Percentiles rank a stretch among this genome's conserved stretches.
phyloP scores from a whole-genome alignment of 768 basidiomycete species.

The Leccinum truebloodii region DNA sequence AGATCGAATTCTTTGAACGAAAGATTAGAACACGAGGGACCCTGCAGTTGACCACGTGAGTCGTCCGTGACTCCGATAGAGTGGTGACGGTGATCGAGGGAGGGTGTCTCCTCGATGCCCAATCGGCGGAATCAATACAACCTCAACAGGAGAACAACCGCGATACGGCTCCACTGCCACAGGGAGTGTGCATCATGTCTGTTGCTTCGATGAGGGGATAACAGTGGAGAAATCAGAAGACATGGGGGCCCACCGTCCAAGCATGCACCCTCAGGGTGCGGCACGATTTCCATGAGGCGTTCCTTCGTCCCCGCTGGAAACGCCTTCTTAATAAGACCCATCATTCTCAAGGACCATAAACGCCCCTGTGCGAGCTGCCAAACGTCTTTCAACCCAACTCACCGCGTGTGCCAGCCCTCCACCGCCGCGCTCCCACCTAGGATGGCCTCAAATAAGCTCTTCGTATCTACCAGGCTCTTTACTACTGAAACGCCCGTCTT shows the following conservation, averaged over 20 bases:
- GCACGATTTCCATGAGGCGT: conserved; percentile 35
- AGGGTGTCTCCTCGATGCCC: neutral
- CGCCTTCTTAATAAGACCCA: conserved; percentile 24
- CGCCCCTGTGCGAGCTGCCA: conserved; percentile 21
- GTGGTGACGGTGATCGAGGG: conserved; percentile 15
- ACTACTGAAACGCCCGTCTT: conserved; percentile 25
- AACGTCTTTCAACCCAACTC: conserved; percentile 15
- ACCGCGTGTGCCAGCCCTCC: conserved; percentile 15
- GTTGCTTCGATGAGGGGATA: conserved; percentile 10
- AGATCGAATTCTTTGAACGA: conserved; percentile 2
- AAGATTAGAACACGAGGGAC: conserved; percentile 24
- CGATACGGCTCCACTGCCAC: conserved; percentile 8
- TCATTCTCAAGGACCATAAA: conserved; percentile 15
- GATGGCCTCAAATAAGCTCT: conserved; percentile 29
- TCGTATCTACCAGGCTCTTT: conserved; percentile 21
- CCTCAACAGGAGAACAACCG: conserved; percentile 3
- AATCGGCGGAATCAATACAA: neutral
- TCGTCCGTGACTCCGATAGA: conserved; percentile 22
- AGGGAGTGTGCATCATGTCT: conserved; percentile 4
- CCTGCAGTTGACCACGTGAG: conserved; percentile 28
- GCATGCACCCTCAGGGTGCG: conserved; percentile 24
- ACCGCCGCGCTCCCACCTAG: conserved; percentile 6
- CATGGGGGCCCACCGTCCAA: conserved; percentile 14
- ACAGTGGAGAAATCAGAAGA: conserved; percentile 16
- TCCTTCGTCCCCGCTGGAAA: conserved; percentile 16